These are phyloP conservation scores for Curvularia eragrostidis DNA, from an alignment of 2,329 filamentous ascomycete genomes.

Conservation along the genomic window DNA sequence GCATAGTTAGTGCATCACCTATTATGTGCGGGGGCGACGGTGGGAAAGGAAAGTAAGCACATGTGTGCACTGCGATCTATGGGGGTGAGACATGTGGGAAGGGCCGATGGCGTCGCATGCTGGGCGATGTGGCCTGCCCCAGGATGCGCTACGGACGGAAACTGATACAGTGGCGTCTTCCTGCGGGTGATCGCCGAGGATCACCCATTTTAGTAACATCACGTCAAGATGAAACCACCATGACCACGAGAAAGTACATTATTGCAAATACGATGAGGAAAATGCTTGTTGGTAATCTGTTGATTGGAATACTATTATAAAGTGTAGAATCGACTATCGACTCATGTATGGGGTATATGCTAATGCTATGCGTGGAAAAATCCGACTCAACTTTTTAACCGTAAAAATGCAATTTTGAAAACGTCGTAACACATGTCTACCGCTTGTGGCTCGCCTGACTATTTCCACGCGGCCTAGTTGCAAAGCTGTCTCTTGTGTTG, in stretches of 20 bases:
- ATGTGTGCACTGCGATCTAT: conserved; percentile 4
- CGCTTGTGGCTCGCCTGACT: conserved; percentile 26
- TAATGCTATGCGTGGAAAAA: conserved; percentile 19
- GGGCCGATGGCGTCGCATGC: conserved; percentile 12
- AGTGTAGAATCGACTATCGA: conserved; percentile 9
- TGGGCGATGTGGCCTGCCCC: no score
- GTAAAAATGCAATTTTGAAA: conserved; percentile 9
- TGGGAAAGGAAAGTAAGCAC: conserved; percentile 1
- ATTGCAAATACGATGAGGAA: background rate
- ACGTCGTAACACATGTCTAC: conserved; percentile 9
- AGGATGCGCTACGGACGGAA: background rate
- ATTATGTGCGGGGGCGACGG: conserved; percentile 2
- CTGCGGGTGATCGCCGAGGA: background rate
- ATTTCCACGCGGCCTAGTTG: conserved; percentile 27
- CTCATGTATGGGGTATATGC: conserved; percentile 31
- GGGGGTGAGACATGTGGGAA: background rate
- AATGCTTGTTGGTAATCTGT: background rate
- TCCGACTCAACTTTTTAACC: conserved; percentile 9
- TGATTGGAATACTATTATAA: conserved; percentile 7
- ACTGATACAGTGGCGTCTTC: background rate
- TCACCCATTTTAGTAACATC: background rate
- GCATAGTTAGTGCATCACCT: conserved; percentile 28
- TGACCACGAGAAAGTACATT: background rate
- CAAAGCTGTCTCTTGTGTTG: conserved; percentile 57
- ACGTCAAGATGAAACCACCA: background rate